phyloP scores from a whole-genome alignment of 306 rosid species.

The Sicyos edulis region DNA sequence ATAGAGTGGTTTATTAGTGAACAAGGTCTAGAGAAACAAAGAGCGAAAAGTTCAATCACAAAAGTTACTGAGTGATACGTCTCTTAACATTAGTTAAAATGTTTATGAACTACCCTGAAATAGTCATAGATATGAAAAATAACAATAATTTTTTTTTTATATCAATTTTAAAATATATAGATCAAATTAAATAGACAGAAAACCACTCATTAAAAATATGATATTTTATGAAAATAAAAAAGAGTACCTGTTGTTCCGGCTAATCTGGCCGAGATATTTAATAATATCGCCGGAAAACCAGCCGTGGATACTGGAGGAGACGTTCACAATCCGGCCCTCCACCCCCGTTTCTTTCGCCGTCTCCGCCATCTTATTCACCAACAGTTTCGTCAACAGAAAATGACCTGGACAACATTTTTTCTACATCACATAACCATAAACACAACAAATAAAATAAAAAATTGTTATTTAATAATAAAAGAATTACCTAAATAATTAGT shows the following conservation, averaged over 20 bases:
- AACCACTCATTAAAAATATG: too few species aligned
- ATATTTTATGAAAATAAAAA: too few species aligned
- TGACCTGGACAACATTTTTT: slow-evolving; percentile 43
- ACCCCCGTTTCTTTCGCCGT: slow-evolving; percentile 62
- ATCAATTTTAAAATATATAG: too few species aligned
- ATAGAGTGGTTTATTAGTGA: too few species aligned
- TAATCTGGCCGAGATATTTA: slow-evolving; percentile 54
- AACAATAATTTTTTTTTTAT: too few species aligned
- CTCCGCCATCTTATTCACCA: slow-evolving; percentile 53
- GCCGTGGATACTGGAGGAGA: slow-evolving; percentile 67
- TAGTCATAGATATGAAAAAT: too few species aligned
- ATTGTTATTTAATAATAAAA: not conserved
- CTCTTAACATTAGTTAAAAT: too few species aligned
- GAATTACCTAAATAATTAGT: slow-evolving; percentile 66
- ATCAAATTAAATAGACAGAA: too few species aligned
- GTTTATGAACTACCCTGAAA: too few species aligned
- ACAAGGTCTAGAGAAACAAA: too few species aligned
- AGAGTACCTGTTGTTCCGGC: slow-evolving; percentile 42
- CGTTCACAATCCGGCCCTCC: slow-evolving; percentile 87
- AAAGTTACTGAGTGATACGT: too few species aligned
- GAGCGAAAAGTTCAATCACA: too few species aligned
- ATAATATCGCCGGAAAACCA: slow-evolving; percentile 80
- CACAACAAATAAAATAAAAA: not conserved
- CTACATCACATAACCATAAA: not conserved
- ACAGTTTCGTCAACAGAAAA: slow-evolving; percentile 69